Percentiles rank a stretch among this genome's conserved stretches.
Conservation (phyloP, 768 basidiomycete species). For the Macrolepiota albuminosa region DNA sequence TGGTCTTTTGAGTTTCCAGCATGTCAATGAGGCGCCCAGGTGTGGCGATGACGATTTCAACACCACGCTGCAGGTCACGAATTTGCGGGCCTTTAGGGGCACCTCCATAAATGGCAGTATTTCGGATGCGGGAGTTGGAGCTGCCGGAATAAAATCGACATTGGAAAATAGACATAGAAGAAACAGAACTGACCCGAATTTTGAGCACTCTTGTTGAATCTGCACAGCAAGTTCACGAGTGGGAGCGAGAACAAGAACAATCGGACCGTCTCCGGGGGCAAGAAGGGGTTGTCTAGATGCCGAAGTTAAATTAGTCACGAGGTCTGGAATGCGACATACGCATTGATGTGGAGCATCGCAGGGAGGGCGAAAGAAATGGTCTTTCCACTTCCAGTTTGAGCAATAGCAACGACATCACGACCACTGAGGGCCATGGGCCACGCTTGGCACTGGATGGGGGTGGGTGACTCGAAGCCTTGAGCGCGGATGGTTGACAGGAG, state of each 20-base stretch:
- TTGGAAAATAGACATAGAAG: not conserved
- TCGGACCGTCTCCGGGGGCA: slow-evolving; percentile 92
- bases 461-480: slow-evolving; percentile 88
- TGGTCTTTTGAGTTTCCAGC: slow-evolving; percentile 95
- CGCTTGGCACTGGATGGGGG: slow-evolving; percentile 97
- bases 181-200: slow-evolving; percentile 71
- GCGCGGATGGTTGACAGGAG: slow-evolving; percentile 90
- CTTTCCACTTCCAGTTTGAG: slow-evolving; percentile 98
- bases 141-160: slow-evolving; percentile 27
- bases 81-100: slow-evolving; percentile 99
- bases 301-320: slow-evolving; percentile 13
- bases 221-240: slow-evolving; percentile 99
- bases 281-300: slow-evolving; percentile 79
- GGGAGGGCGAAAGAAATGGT: slow-evolving; percentile 98
- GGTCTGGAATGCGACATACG: slow-evolving; percentile 43
- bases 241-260: slow-evolving; percentile 93
- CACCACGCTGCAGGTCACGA: slow-evolving; percentile 93
- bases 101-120: slow-evolving; percentile 98
- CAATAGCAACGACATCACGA: slow-evolving; percentile 92
- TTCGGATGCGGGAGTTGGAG: slow-evolving; percentile 90
- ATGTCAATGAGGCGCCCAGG: slow-evolving; percentile 99
- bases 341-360: slow-evolving; percentile 99
- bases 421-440: slow-evolving; percentile 99
- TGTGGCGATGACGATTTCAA: slow-evolving; percentile 99
- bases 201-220: slow-evolving; percentile 97